Evolutionary conservation across 208 protist genomes (phyloP), one percentile per base, ranked within the genome.

Genomic region (Acanthamoeba lugdunensis): DNA sequence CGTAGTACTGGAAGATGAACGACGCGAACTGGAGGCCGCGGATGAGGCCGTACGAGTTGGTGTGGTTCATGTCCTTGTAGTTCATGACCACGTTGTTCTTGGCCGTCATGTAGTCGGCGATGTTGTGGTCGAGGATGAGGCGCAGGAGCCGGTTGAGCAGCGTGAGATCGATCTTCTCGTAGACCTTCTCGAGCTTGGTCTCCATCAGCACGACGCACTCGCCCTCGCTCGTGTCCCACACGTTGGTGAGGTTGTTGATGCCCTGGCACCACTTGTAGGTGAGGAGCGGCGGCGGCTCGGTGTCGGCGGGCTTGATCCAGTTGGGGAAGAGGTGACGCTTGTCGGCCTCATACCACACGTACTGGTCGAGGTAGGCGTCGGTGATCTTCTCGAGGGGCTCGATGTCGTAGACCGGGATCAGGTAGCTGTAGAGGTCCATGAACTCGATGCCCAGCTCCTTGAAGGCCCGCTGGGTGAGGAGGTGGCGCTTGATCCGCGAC

Each of bases 1-100:
- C 99, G 97, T 99, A 99, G 96, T 98, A 99, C 97, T 99, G 99
- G 90, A 98, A 96, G 77, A 99, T 98, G 96, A 99, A 99, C 2
- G 98, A 98, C 25, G 99, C 98, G 95, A 99, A 99, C 98, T 99
- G 99, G 61, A 99, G 98, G 65, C 99, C 99, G 93, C 99, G 97
- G 87, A 99, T 98, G 16, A 99, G 92, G 61, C 99, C 99, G 95
- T 99, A 99, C 52, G 97, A 98, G 96, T 99, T 99, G 87, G 98
- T 98, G 97, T 99, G 99, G 95, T 97, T 99, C 99, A 99, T 99
- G 97, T 99, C 99, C 97, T 99, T 99, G 96, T 99, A 99, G 95
- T 98, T 98, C 30, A 99, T 96, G 4, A 98, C 97, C 0, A 99
- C 97, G 96, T 99, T 99, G 97, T 99, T 99, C 95, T 99, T 99